A percentile compares a stretch with the other conserved stretches of the same genome.
Evolutionary conservation across 192 early-diverging fungal species (phyloP).

Genomic region (Dissophora globulifera): DNA sequence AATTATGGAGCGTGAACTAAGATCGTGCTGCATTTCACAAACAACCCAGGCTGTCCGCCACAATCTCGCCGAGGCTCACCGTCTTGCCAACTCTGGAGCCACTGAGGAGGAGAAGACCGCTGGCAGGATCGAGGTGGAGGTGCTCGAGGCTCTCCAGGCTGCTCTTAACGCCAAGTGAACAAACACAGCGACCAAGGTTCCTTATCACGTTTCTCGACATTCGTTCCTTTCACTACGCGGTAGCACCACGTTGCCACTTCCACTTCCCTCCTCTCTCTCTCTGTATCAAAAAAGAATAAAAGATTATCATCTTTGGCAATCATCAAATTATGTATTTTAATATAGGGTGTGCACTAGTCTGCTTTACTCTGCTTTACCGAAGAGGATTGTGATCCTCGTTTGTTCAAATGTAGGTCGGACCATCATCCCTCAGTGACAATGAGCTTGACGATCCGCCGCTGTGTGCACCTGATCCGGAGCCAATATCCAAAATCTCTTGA

Average conservation of each 20-base stretch:
- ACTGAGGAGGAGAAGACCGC: conserved; percentile 83
- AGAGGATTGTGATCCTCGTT: neutral
- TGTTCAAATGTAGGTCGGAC: conserved; percentile 24
- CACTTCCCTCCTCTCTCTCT: neutral
- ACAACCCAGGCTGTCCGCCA: conserved; percentile 76
- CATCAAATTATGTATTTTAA: neutral
- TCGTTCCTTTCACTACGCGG: neutral
- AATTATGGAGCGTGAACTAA: too few species aligned
- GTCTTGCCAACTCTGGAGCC: conserved; percentile 64
- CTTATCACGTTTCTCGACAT: neutral
- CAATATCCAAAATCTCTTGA: conserved; percentile 48
- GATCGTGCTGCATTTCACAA: too few species aligned
- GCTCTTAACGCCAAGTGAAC: conserved; percentile 66
- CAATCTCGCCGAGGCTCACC: conserved; percentile 86
- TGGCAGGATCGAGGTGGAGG: conserved; percentile 89
- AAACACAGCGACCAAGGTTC: too few species aligned
- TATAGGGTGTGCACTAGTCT: too few species aligned
- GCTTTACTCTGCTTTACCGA: too few species aligned
- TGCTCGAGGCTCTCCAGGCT: conserved; percentile 86
- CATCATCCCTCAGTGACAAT: conserved; percentile 31
- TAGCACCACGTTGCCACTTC: neutral
- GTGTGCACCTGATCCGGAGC: conserved; percentile 16
- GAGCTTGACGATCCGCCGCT: conserved; percentile 41
- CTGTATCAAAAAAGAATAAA: neutral
- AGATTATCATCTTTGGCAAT: neutral